A percentile compares a stretch with the other conserved stretches of the same genome.
Evolutionary conservation across 75 land plant species (phyloP).

Genomic region (Pinus taeda): DNA sequence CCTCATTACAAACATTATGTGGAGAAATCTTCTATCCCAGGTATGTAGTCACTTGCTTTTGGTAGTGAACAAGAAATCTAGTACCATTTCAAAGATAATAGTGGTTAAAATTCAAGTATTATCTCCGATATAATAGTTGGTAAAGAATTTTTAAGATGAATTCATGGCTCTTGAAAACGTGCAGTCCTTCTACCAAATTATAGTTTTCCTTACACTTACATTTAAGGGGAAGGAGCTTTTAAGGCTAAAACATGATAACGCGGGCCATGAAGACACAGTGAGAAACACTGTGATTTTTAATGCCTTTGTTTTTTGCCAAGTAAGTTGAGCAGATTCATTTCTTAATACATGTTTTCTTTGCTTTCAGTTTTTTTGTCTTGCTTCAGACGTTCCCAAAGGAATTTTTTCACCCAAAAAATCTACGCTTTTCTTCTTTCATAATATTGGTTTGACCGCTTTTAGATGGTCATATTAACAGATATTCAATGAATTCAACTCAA

Average conservation of each 20-base stretch:
- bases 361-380: no score
- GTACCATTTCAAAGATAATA: background rate
- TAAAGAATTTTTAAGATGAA: background rate
- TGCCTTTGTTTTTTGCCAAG: constrained; percentile 93
- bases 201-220: constrained; percentile 68
- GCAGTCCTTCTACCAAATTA: constrained; percentile 84
- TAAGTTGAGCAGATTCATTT: constrained; percentile 13
- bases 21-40: constrained; percentile 92
- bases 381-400: no score
- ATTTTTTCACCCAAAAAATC: no score
- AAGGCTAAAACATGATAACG: constrained; percentile 22
- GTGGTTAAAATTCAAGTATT: background rate
- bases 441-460: background rate
- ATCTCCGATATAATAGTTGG: background rate
- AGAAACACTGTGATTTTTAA: constrained; percentile 83
- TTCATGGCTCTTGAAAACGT: background rate
- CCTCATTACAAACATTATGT: constrained; percentile 93
- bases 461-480: constrained; percentile 36
- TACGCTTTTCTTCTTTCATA: no score
- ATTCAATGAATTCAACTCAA: constrained; percentile 90
- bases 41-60: constrained; percentile 23
- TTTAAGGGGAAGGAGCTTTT: constrained; percentile 64
- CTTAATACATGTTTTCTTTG: no score
- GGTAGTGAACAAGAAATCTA: background rate
- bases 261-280: constrained; percentile 39